phyloP scores from a whole-genome alignment of 768 basidiomycete genomes.

The Trametes cingulata region DNA sequence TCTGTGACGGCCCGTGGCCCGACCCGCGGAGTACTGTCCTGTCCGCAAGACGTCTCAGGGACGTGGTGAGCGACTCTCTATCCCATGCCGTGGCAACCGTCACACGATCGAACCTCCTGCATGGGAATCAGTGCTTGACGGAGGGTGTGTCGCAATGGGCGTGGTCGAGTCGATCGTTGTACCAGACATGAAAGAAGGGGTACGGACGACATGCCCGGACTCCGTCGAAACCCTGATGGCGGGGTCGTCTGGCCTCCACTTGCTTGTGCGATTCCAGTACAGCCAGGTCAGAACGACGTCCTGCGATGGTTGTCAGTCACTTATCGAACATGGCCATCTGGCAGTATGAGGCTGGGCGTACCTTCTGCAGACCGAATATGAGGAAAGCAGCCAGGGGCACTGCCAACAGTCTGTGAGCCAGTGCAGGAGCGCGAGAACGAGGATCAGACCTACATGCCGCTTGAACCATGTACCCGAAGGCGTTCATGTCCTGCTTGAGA shows the following conservation, averaged over 20 bases:
- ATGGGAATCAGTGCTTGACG: neutral
- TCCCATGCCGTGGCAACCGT: neutral
- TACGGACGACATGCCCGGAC: neutral
- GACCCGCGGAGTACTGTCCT: too few species aligned
- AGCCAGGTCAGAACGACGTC: slow-evolving; percentile 18
- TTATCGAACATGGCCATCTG: neutral
- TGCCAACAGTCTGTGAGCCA: slow-evolving; percentile 24
- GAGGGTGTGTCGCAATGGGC: slow-evolving; percentile 11
- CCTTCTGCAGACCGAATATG: slow-evolving; percentile 53
- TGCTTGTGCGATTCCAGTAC: slow-evolving; percentile 2
- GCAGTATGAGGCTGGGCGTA: slow-evolving; percentile 10
- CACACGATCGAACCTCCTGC: slow-evolving; percentile 9
- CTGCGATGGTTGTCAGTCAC: neutral
- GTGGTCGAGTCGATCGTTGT: slow-evolving; percentile 17
- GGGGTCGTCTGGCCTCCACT: slow-evolving; percentile 4
- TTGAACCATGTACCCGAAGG: slow-evolving; percentile 48
- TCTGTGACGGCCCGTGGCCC: too few species aligned
- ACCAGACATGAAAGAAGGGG: slow-evolving; percentile 1
- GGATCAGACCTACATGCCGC: slow-evolving; percentile 49
- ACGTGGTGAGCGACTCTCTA: too few species aligned
- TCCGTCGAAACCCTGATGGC: neutral
- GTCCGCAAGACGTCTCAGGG: too few species aligned
- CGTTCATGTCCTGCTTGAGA: slow-evolving; percentile 13
- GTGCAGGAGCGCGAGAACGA: neutral
- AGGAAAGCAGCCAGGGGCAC: slow-evolving; percentile 52